A percentile compares a stretch with the other conserved stretches of the same genome.
Evolutionary conservation across 805 yeast species (phyloP).

Genomic region (Zygoascus ofunaensis): DNA sequence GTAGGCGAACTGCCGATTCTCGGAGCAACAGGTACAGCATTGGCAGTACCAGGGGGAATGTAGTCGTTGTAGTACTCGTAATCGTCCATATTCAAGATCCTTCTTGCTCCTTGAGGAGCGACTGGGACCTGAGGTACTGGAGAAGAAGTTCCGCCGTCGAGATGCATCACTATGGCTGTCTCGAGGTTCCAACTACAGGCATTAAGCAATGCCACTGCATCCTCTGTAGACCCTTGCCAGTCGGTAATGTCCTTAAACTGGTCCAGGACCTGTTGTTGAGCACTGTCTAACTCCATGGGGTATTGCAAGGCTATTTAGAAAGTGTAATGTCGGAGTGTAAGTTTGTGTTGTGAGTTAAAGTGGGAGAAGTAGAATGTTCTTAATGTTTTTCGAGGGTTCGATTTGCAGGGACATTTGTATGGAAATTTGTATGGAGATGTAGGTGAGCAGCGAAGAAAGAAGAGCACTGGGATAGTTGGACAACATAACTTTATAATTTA

Average conservation of each 20-base stretch:
- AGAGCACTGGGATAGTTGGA: too few relatives aligned
- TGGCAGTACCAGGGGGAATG: not conserved
- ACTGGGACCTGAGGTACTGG: not conserved
- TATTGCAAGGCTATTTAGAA: not conserved
- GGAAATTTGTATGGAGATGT: too few relatives aligned
- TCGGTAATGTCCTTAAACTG: slow-evolving; percentile 28
- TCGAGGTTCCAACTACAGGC: slow-evolving; percentile 35
- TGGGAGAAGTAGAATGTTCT: not conserved
- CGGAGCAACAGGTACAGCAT: slow-evolving; percentile 22
- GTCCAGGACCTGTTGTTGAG: slow-evolving; percentile 17
- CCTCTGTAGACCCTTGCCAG: slow-evolving; percentile 23
- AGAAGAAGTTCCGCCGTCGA: slow-evolving; percentile 13
- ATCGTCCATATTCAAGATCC: slow-evolving; percentile 14
- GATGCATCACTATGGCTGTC: slow-evolving; percentile 16
- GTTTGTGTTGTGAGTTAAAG: not conserved
- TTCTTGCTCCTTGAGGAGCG: not conserved
- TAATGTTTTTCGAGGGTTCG: not conserved
- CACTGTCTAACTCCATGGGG: slow-evolving; percentile 2
- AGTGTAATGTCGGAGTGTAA: not conserved
- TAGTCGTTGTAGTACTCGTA: too few relatives aligned
- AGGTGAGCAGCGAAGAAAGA: too few relatives aligned
- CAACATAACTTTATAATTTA: too few relatives aligned
- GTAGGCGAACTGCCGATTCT: slow-evolving; percentile 22
- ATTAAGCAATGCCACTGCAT: slow-evolving; percentile 24
- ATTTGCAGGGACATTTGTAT: too few relatives aligned